Base-by-base conservation (phyloP, 345 rosid species). In the Eucalyptus erythrocorys region DNA sequence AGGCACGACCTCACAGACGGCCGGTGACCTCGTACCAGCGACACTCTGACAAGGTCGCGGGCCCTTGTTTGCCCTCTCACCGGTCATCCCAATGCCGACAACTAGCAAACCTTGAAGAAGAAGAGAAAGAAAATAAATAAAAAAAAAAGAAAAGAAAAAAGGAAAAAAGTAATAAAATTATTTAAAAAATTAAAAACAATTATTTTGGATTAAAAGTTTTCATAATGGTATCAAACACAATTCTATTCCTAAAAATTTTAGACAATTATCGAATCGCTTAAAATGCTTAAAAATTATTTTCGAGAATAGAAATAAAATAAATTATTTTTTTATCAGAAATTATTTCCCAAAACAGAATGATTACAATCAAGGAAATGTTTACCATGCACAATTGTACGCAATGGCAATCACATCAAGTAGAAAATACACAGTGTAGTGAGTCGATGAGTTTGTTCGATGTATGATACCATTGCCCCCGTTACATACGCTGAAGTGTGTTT, bases 161-260 rank as follows among this genome's bases (percentile, higher is more conserved):
- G n/a, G n/a, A 8, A 43, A 43, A 51, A 17, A 17, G 9, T 7
- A 51, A 7, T 51, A 51, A 51, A 51, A 17, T 19, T 17, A 7
- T 17, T 17, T 7, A 7, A 51, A 51, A 51, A 51, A 17, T 51
- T 7, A 1, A 7, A 50, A 50, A 1, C 17, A 51, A 51, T 7
- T 51, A 0, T 17, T 51, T 51, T 51, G 55, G 1, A 51, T 51
- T 51, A 0, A 0, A 51, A 17, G 7, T 51, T 51, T 51, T 51
- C 0, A 7, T 0, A 51, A 51, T 0, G 1, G 1, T 51, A 50
- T 4, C 2, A 17, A 51, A 51, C 0, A 0, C 1, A 51, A 51
- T 51, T 50, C 0, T 17, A 50, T 50, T 50, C 0, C 0, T 6
- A 50, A 50, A 50, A 17, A 3, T 50, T 50, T 50, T 50, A 0